Evolutionary conservation across 2,329 filamentous ascomycete species (phyloP).

Genomic region (Sporothrix sp.): DNA sequence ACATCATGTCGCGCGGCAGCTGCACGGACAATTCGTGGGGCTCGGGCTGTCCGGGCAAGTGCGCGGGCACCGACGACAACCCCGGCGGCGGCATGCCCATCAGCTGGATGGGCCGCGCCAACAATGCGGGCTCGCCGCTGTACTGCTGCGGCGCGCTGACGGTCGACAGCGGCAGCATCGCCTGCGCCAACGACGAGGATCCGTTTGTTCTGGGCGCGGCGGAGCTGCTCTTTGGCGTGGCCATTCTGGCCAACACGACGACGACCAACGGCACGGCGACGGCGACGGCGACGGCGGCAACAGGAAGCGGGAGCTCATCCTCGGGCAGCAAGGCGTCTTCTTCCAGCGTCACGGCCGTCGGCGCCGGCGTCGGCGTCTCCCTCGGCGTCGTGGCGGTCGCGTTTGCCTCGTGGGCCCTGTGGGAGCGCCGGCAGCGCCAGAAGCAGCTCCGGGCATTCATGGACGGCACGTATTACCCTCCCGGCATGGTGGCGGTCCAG

Average conservation of each 20-base stretch:
- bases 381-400: constrained; percentile 11
- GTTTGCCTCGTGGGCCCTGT: constrained; percentile 14
- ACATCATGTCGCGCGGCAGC: constrained; percentile 12
- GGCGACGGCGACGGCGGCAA: neutral
- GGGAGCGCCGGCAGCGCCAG: constrained; percentile 10
- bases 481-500: neutral
- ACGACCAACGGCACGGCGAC: constrained; percentile 5
- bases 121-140: neutral
- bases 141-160: constrained; percentile 14
- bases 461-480: neutral
- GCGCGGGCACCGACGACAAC: constrained; percentile 4
- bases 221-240: constrained; percentile 8
- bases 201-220: constrained; percentile 11
- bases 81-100: constrained; percentile 3
- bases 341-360: constrained; percentile 9
- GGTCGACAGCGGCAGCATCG: neutral
- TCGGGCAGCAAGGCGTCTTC: neutral
- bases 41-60: constrained; percentile 13
- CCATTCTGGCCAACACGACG: constrained; percentile 11
- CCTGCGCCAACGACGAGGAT: constrained; percentile 8
- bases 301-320: neutral
- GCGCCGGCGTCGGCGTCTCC: constrained; percentile 14
- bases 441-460: constrained; percentile 5
- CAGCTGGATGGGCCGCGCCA: constrained; percentile 7
- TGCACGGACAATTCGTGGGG: constrained; percentile 16